Evolutionary conservation across 2,329 filamentous ascomycete species (phyloP).

Genomic region (Parastagonospora nodorum): DNA sequence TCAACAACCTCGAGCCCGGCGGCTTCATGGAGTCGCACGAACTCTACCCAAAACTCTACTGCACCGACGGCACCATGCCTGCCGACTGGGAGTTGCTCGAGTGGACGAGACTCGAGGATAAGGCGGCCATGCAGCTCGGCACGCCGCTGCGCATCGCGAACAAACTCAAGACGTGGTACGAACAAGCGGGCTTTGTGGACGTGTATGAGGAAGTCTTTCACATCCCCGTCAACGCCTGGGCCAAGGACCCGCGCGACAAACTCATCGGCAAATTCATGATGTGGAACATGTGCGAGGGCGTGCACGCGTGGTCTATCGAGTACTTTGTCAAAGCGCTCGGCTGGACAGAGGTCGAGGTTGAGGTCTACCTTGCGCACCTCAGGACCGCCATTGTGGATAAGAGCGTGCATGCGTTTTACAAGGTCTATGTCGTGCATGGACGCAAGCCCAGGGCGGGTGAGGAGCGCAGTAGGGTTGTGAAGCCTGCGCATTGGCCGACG

Average conservation of each 20-base stretch:
- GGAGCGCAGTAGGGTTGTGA: constrained; percentile 19
- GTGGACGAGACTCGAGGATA: constrained; percentile 52
- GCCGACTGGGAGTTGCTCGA: constrained; percentile 53
- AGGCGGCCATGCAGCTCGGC: constrained; percentile 53
- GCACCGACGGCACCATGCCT: constrained; percentile 61
- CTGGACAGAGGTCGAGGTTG: constrained; percentile 52
- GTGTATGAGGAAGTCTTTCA: constrained; percentile 59
- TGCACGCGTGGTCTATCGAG: constrained; percentile 52
- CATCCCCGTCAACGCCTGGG: constrained; percentile 60
- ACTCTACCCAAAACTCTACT: constrained; percentile 52
- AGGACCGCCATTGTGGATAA: constrained; percentile 47
- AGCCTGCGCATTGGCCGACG: constrained; percentile 26
- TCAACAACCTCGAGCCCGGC: constrained; percentile 60
- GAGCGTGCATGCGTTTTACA: constrained; percentile 50
- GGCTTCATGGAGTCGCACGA: constrained; percentile 56
- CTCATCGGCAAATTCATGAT: constrained; percentile 57
- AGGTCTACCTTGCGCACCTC: constrained; percentile 52
- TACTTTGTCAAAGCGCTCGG: constrained; percentile 50
- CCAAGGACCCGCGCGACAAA: constrained; percentile 53
- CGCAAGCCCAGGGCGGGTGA: constrained; percentile 27
- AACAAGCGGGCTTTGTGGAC: constrained; percentile 62
- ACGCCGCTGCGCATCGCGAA: constrained; percentile 59
- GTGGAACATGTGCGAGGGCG: constrained; percentile 52
- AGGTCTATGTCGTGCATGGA: constrained; percentile 45
- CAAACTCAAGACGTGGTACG: constrained; percentile 59